Percentiles rank a stretch among this genome's conserved stretches.
Evolutionary conservation across 331 rosid genomes (phyloP).

Genomic region (Erythrophleum ivorense): DNA sequence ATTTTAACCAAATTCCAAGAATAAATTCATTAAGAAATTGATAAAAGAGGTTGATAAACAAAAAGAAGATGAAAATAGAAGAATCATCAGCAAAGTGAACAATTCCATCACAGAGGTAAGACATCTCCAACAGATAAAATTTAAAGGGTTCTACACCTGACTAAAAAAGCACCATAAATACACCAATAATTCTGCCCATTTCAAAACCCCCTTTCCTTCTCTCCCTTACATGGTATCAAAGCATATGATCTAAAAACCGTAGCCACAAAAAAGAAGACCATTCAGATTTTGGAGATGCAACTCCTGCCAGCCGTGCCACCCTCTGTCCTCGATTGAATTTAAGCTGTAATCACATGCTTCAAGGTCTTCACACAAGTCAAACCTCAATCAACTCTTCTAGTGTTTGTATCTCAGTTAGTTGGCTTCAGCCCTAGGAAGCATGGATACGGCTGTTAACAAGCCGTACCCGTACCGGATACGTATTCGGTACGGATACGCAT

Average conservation of each 20-base stretch:
- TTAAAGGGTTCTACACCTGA: slow-evolving; percentile 3
- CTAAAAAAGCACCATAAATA: slow-evolving; percentile 9
- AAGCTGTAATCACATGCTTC: not conserved
- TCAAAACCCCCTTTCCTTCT: not conserved
- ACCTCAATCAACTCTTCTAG: not conserved
- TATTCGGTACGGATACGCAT: too few relatives aligned
- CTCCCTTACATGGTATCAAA: not conserved
- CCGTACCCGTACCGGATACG: too few relatives aligned
- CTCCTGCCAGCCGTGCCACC: not conserved
- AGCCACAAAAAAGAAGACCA: not conserved
- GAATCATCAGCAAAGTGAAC: slow-evolving; percentile 20
- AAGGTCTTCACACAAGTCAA: not conserved
- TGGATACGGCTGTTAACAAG: too few relatives aligned
- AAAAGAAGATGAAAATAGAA: slow-evolving; percentile 22
- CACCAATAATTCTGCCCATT: slow-evolving; percentile 15
- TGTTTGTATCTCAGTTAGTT: not conserved
- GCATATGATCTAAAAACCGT: not conserved
- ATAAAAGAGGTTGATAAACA: slow-evolving; percentile 20
- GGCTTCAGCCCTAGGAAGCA: not conserved
- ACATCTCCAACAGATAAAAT: slow-evolving; percentile 8
- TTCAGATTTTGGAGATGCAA: not conserved
- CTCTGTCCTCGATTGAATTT: not conserved
- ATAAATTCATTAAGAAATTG: slow-evolving; percentile 15
- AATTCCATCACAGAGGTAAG: slow-evolving; percentile 4
- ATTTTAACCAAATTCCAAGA: not conserved